Conservation (phyloP, 768 basidiomycete species). For the Albatrellus ellisii region DNA sequence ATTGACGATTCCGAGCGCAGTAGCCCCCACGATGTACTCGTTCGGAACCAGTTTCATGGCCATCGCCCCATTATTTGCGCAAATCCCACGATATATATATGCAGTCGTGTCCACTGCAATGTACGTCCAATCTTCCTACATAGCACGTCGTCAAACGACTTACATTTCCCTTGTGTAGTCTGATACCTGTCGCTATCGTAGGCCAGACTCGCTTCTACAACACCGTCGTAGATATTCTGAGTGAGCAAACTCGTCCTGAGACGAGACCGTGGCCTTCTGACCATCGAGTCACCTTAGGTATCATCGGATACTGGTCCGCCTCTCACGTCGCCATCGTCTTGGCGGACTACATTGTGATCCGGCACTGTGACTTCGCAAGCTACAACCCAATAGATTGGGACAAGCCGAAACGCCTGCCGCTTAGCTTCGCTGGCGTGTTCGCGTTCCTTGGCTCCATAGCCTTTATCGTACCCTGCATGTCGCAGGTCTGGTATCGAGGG, state of each 20-base stretch:
- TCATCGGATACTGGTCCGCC: slow-evolving; percentile 34
- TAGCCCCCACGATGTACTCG: slow-evolving; percentile 47
- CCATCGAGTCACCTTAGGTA: slow-evolving; percentile 10
- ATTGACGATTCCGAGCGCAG: slow-evolving; percentile 39
- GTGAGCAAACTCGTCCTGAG: too few species aligned
- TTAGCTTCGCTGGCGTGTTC: slow-evolving; percentile 26
- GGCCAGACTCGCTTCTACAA: slow-evolving; percentile 32
- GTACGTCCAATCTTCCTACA: slow-evolving; percentile 17
- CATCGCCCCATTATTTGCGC: slow-evolving; percentile 19
- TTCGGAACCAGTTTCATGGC: slow-evolving; percentile 35
- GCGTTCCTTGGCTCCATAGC: slow-evolving; percentile 28
- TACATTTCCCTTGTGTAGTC: slow-evolving; percentile 15
- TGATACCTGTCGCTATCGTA: slow-evolving; percentile 34
- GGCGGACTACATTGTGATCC: slow-evolving; percentile 32
- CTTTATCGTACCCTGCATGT: slow-evolving; percentile 33
- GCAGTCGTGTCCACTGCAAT: slow-evolving; percentile 31
- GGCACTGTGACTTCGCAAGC: slow-evolving; percentile 19
- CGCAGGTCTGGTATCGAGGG: slow-evolving; percentile 38
- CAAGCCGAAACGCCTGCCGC: slow-evolving; percentile 24
- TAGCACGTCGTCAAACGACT: not conserved
- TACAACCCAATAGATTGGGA: slow-evolving; percentile 29
- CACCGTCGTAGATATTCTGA: slow-evolving; percentile 29
- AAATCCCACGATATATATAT: slow-evolving; percentile 33
- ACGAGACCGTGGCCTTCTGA: not conserved
- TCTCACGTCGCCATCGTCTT: slow-evolving; percentile 26